Conservation (phyloP, 495 filamentous ascomycete species). For the Talaromyces liani region DNA sequence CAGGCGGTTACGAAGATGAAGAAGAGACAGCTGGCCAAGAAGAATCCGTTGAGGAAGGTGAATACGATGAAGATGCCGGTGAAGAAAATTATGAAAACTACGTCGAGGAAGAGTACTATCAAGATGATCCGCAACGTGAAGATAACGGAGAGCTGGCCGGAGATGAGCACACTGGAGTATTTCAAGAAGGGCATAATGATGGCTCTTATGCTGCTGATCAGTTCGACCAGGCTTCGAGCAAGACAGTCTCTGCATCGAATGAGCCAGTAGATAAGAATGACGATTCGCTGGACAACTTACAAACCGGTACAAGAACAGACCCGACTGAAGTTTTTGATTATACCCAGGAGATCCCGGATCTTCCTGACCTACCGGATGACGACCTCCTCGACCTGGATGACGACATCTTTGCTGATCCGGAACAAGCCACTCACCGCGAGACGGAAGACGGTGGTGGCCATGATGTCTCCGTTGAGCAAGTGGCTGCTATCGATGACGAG, state of each 20-base stretch:
- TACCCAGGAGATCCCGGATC: conserved; percentile 10
- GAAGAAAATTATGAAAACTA: conserved; percentile 6
- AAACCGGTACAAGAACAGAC: neutral
- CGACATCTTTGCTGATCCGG: conserved; percentile 23
- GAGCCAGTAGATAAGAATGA: neutral
- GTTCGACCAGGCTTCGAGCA: neutral
- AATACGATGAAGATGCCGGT: neutral
- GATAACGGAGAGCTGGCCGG: neutral
- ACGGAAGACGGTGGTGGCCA: neutral
- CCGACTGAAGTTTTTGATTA: neutral
- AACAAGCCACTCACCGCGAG: conserved; percentile 3
- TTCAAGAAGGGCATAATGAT: conserved; percentile 1
- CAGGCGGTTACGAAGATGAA: neutral
- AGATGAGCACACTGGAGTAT: neutral
- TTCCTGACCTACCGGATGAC: conserved; percentile 21
- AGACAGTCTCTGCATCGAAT: neutral
- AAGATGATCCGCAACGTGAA: neutral
- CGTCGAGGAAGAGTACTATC: neutral
- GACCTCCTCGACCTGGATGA: conserved; percentile 26
- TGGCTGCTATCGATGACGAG: conserved; percentile 9
- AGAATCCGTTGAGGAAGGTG: conserved; percentile 2
- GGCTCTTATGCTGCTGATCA: neutral
- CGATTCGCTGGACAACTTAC: neutral
- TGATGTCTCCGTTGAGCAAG: conserved; percentile 12
- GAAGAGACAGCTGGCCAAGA: neutral